phyloP scores from a whole-genome alignment of 2,329 filamentous ascomycete species.

The Penicillium sp. region DNA sequence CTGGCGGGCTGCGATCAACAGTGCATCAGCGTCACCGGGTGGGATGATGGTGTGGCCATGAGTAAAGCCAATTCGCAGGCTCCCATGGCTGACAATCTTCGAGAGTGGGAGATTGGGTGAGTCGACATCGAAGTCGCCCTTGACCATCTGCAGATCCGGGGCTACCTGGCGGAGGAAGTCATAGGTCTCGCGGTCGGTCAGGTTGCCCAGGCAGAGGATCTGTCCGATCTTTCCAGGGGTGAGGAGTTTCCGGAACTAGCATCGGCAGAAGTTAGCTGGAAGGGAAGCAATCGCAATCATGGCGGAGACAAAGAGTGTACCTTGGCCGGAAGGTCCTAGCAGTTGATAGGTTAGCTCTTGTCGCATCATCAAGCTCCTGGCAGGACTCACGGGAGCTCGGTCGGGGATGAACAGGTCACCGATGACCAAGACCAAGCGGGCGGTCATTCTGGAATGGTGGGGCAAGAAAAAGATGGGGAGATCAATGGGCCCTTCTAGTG shows the following conservation, averaged over 20 bases:
- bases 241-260: conserved; percentile 78
- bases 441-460: conserved; percentile 56
- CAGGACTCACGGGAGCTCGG: conserved; percentile 63
- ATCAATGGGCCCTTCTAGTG: conserved; percentile 31
- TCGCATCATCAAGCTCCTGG: conserved; percentile 9
- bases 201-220: conserved; percentile 73
- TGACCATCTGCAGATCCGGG: conserved; percentile 66
- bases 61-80: conserved; percentile 64
- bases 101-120: conserved; percentile 61
- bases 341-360: conserved; percentile 11
- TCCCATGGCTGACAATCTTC: conserved; percentile 67
- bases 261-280: conserved; percentile 6
- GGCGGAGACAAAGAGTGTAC: conserved; percentile 44
- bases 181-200: conserved; percentile 74
- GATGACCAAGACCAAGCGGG: conserved; percentile 84
- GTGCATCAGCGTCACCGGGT: conserved; percentile 62
- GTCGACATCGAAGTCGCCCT: conserved; percentile 65
- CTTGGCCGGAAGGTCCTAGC: conserved; percentile 76
- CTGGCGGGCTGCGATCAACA: conserved; percentile 64
- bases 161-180: conserved; percentile 72
- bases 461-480: conserved; percentile 1
- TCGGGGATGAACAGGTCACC: conserved; percentile 93
- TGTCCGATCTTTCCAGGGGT: conserved; percentile 79
- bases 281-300: not conserved
- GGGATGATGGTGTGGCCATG: conserved; percentile 66